These are phyloP conservation scores for Alternaria dauci DNA, from an alignment of 2,329 filamentous ascomycete species.

Conservation along the genomic window DNA sequence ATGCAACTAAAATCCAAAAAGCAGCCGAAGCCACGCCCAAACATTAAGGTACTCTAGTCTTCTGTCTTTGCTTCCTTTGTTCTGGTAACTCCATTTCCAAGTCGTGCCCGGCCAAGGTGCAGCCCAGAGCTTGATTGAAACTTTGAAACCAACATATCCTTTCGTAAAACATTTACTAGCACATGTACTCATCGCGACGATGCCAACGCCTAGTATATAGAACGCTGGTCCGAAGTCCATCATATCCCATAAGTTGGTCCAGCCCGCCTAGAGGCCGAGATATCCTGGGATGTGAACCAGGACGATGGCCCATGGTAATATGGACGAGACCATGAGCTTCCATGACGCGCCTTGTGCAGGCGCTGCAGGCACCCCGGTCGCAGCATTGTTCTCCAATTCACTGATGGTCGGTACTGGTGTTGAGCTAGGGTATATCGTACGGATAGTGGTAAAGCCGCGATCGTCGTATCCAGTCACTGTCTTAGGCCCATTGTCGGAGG, in stretches of 20 bases:
- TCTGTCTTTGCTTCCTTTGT: slow-evolving; percentile 4
- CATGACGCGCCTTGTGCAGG: slow-evolving; percentile 9
- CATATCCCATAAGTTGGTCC: slow-evolving; percentile 1
- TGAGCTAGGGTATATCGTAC: slow-evolving; percentile 40
- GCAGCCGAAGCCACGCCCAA: not conserved
- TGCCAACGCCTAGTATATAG: slow-evolving; percentile 6
- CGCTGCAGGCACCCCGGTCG: slow-evolving; percentile 12
- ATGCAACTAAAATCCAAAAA: slow-evolving; percentile 14
- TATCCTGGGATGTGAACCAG: slow-evolving; percentile 11
- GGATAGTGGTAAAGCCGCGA: slow-evolving; percentile 60
- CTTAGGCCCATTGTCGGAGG: slow-evolving; percentile 39
- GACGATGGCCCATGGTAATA: slow-evolving; percentile 13
- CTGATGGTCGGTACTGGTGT: slow-evolving; percentile 14
- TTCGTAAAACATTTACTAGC: slow-evolving; percentile 5
- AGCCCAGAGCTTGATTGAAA: slow-evolving; percentile 26
- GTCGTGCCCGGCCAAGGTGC: slow-evolving; percentile 10
- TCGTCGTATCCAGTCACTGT: slow-evolving; percentile 57
- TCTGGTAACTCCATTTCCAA: slow-evolving; percentile 17
- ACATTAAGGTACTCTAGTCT: slow-evolving; percentile 1
- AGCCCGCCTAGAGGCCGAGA: slow-evolving; percentile 12
- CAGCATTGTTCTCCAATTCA: slow-evolving; percentile 21
- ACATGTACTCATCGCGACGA: slow-evolving; percentile 11
- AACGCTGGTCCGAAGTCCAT: slow-evolving; percentile 13
- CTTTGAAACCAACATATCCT: slow-evolving; percentile 19
- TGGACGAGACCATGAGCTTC: slow-evolving; percentile 4